Conservation (phyloP, 2,329 filamentous ascomycete species). For the Clathrospora elynae region DNA sequence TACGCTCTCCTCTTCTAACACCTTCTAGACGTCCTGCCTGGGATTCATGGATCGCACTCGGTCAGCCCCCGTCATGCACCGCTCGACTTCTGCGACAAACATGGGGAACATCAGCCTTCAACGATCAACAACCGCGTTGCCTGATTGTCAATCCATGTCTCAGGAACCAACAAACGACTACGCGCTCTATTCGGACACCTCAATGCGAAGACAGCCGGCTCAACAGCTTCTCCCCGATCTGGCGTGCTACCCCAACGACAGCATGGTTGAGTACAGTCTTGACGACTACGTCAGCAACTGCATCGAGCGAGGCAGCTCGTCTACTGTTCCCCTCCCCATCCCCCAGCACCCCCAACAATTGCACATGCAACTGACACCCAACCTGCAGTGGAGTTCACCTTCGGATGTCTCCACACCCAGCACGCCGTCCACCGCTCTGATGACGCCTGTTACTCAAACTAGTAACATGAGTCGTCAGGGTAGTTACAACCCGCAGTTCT, state of each 20-base stretch:
- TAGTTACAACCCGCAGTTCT: constrained; percentile 51
- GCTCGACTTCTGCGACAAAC: constrained; percentile 34
- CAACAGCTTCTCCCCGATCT: constrained; percentile 37
- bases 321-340: constrained; percentile 28
- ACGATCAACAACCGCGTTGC: constrained; percentile 30
- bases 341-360: constrained; percentile 30
- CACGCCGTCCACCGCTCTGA: constrained; percentile 45
- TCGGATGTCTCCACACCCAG: constrained; percentile 46
- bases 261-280: constrained; percentile 45
- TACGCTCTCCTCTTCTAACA: constrained; percentile 37
- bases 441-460: constrained; percentile 47
- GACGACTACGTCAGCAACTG: constrained; percentile 44
- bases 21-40: constrained; percentile 28
- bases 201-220: constrained; percentile 24
- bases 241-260: constrained; percentile 18
- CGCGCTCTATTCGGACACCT: constrained; percentile 37
- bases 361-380: constrained; percentile 40
- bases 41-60: constrained; percentile 41
- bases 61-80: constrained; percentile 44
- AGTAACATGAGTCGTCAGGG: constrained; percentile 55
- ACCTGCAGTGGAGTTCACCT: constrained; percentile 40
- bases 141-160: constrained; percentile 30
- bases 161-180: constrained; percentile 38
- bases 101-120: constrained; percentile 23
- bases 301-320: constrained; percentile 32